Evolutionary conservation across 2,329 filamentous ascomycete species (phyloP), one percentile per base, ranked within the genome.

Genomic region (Ceratocystis harringtonii): DNA sequence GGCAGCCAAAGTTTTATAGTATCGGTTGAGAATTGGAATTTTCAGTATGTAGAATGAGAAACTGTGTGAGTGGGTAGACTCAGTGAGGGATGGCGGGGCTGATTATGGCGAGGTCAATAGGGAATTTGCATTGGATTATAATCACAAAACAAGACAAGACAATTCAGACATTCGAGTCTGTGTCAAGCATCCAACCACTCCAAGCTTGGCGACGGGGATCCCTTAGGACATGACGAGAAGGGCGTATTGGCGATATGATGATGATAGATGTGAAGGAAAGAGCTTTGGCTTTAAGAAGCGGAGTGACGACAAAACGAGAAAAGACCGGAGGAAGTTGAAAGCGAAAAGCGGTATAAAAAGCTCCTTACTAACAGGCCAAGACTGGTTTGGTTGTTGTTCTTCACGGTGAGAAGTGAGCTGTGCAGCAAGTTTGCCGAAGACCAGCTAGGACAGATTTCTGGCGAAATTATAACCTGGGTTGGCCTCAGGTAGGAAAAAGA

Each of bases 221-320:
- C 30, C 55, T 58, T 58, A 58, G 55, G 55, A 58, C 55, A 58
- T 58, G 55, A 19, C 55, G 55, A 58, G 55, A 58, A 58, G 25
- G 28, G 32, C 17, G 15, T 12, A 28, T 41, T 41, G 36, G 15
- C 36, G 15, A 58, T 58, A 58, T 10, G 25, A n/a, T 36, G 7
- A 30, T 1, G 50, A 25, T 22, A 57, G 28, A 36, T 7, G 25
- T 36, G 28, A n/a, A 30, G 32, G 10, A 30, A 17, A 58, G 17
- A 58, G 28, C 25, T 15, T 30, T n/a, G 32, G 15, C 8, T 2
- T 30, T 19, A 30, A n/a, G 30, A 30, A 58, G 55, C 7, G 8
- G 7, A 58, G 55, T 58, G 28, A n/a, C 8, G 15, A 15, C 55
- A 30, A 58, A 4, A 8, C 22, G 48, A 25, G 15, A 52, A 15